Evolutionary conservation across 2,329 filamentous ascomycete species (phyloP).

Genomic region (Ceratocystis huliohia): DNA sequence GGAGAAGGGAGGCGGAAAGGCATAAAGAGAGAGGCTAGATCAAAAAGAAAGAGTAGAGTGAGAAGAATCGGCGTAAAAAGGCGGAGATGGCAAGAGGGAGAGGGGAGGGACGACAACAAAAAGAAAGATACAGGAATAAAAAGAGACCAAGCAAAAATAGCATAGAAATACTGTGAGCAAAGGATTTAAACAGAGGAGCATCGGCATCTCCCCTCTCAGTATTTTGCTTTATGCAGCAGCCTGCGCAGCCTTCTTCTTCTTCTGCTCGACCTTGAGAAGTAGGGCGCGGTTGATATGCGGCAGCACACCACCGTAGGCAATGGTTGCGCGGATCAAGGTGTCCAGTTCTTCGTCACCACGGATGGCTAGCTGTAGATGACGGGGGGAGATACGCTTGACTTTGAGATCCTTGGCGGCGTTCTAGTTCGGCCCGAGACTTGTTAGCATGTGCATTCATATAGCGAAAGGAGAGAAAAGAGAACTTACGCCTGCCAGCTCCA

Average conservation of each 20-base stretch:
- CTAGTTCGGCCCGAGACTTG: constrained; percentile 30
- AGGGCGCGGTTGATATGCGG: constrained; percentile 98
- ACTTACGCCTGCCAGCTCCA: constrained; percentile 83
- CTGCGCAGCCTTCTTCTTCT: constrained; percentile 58
- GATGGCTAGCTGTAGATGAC: constrained; percentile 94
- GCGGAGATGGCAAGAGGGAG: neutral
- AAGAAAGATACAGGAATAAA: neutral
- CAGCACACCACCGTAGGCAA: constrained; percentile 94
- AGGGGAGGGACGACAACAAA: neutral
- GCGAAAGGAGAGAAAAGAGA: constrained; percentile 12
- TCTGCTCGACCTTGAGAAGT: constrained; percentile 90
- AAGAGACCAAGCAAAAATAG: neutral
- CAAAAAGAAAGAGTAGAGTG: neutral
- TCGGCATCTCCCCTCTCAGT: neutral
- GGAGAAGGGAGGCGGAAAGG: neutral
- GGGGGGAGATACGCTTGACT: constrained; percentile 98
- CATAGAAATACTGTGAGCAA: neutral
- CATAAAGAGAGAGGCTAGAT: neutral
- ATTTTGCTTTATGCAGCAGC: constrained; percentile 15
- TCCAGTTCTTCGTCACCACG: constrained; percentile 97
- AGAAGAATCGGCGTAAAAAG: no score
- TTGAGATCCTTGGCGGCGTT: constrained; percentile 99
- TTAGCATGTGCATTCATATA: constrained; percentile 22
- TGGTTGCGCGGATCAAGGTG: constrained; percentile 91
- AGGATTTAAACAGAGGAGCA: neutral